These are phyloP conservation scores for Amanita polypyramis DNA, from an alignment of 768 basidiomycete species.

Conservation along the genomic window DNA sequence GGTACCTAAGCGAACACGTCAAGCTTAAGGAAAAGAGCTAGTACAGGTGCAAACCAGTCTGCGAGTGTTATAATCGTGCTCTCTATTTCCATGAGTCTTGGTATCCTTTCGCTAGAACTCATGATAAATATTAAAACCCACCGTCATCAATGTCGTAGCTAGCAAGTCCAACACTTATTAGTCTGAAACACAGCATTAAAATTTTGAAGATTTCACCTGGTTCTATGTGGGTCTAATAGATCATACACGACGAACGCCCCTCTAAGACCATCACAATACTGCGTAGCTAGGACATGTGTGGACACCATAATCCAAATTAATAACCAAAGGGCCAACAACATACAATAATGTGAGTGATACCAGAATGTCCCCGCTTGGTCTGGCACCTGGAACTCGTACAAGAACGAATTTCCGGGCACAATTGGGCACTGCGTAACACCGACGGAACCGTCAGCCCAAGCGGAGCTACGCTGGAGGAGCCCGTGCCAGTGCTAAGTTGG, in stretches of 20 bases:
- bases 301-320: background rate
- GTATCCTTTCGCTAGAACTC: too few relatives aligned
- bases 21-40: background rate
- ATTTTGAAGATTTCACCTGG: constrained; percentile 18
- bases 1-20: constrained; percentile 16
- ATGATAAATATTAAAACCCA: constrained; percentile 8
- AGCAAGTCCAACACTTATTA: background rate
- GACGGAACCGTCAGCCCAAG: constrained; percentile 18
- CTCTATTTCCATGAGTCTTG: constrained; percentile 11
- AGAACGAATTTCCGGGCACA: constrained; percentile 24
- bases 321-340: background rate
- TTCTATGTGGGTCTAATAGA: constrained; percentile 21
- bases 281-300: constrained; percentile 17
- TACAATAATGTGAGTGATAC: constrained; percentile 21
- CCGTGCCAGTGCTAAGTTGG: constrained; percentile 24
- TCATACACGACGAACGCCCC: constrained; percentile 29
- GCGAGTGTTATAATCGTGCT: constrained; percentile 33
- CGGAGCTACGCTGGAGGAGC: constrained; percentile 16
- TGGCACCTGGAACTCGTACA: constrained; percentile 26
- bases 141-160: constrained; percentile 21
- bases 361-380: constrained; percentile 36
- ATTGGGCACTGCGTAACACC: constrained; percentile 39
- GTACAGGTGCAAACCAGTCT: constrained; percentile 23
- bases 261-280: constrained; percentile 39
- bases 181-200: background rate